Conservation (phyloP, 2,329 filamentous ascomycete species). For the Colletotrichum tabaci region DNA sequence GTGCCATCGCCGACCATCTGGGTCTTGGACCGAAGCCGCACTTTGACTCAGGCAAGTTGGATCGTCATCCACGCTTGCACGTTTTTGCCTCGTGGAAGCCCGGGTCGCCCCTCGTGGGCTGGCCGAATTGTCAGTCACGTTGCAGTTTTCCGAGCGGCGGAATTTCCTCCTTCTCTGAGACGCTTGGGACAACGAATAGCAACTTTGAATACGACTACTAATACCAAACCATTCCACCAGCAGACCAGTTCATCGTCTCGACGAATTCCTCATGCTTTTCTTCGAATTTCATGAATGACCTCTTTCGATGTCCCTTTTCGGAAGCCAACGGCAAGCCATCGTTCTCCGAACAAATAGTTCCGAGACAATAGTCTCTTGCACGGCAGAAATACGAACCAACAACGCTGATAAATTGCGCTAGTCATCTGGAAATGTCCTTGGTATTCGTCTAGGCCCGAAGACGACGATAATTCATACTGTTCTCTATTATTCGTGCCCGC, state of each 20-base stretch:
- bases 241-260: neutral
- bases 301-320: neutral
- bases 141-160: neutral
- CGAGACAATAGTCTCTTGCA: neutral
- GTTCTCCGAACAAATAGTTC: neutral
- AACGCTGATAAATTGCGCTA: neutral
- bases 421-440: neutral
- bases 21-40: neutral
- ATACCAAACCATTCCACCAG: neutral
- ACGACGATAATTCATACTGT: no score
- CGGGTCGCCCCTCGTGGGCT: neutral
- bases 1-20: neutral
- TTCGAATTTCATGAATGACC: no score
- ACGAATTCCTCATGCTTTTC: no score
- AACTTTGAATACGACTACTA: neutral
- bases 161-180: neutral
- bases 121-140: neutral
- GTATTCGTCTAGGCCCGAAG: neutral
- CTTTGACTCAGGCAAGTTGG: neutral
- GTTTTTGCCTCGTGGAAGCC: slow-evolving; percentile 10
- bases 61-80: neutral
- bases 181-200: neutral
- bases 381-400: neutral
- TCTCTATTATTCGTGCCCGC: neutral
- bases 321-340: neutral